Conservation (phyloP, 257 asterid genomes). For the Plantago ovata region DNA sequence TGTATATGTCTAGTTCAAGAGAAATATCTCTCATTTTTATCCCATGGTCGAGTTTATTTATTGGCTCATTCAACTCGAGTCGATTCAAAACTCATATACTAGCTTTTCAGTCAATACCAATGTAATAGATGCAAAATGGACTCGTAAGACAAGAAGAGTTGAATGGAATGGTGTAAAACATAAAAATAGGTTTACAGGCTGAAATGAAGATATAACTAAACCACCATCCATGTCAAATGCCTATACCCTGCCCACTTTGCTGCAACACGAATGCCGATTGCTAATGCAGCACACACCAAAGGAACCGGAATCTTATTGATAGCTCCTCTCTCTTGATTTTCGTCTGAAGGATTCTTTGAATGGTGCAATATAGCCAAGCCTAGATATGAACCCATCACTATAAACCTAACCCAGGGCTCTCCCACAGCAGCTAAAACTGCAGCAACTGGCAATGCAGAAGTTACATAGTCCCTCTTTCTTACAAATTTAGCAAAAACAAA, state of each 20-base stretch:
- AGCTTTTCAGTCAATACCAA: too few species aligned
- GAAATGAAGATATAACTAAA: constrained; percentile 19
- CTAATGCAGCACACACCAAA: constrained; percentile 67
- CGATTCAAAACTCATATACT: too few species aligned
- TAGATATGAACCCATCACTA: constrained; percentile 46
- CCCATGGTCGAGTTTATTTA: too few species aligned
- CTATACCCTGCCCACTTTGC: constrained; percentile 94
- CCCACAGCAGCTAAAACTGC: constrained; percentile 82
- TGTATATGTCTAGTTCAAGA: too few species aligned
- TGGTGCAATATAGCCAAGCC: constrained; percentile 57
- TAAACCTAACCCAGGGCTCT: constrained; percentile 86
- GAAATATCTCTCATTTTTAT: too few species aligned
- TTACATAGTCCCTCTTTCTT: constrained; percentile 68
- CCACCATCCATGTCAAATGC: constrained; percentile 98
- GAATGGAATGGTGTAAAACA: too few species aligned
- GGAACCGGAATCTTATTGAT: constrained; percentile 62
- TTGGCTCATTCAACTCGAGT: too few species aligned
- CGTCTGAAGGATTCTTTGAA: constrained; percentile 29
- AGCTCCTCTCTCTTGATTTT: constrained; percentile 22
- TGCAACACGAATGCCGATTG: constrained; percentile 64
- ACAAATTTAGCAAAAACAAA: constrained; percentile 56
- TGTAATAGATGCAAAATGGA: too few species aligned
- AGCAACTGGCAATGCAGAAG: constrained; percentile 76
- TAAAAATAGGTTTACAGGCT: too few species aligned
- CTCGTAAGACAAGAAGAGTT: too few species aligned